Conservation (phyloP, 78 protist genomes). For the Dictyostelium capitatum region DNA sequence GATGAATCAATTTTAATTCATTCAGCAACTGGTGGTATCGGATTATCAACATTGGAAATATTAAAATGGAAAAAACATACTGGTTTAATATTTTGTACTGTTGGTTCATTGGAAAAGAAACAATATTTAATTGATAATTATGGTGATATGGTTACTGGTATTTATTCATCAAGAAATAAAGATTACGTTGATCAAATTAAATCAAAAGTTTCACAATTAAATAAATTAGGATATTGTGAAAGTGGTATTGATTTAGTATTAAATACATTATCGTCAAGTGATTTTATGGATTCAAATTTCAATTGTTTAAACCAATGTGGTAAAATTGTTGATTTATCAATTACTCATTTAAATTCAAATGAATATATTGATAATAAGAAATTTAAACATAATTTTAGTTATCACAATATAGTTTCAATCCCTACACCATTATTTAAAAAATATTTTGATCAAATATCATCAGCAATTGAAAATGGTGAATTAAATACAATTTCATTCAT, state of each 20-base stretch:
- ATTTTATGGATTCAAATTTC: constrained; percentile 35
- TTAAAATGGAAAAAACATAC: constrained; percentile 34
- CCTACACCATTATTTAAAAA: not conserved
- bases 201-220: not conserved
- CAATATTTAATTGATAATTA: constrained; percentile 8
- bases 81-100: not conserved
- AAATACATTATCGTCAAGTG: constrained; percentile 64
- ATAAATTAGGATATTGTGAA: not conserved
- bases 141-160: not conserved
- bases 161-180: not conserved
- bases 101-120: constrained; percentile 35
- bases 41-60: constrained; percentile 13
- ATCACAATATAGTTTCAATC: not conserved
- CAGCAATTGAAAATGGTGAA: not conserved
- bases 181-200: not conserved
- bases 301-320: constrained; percentile 26
- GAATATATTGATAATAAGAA: not conserved
- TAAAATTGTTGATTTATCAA: constrained; percentile 68
- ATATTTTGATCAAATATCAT: not conserved
- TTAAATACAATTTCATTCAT: not conserved
- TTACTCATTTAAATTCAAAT: not conserved
- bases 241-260: constrained; percentile 83
- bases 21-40: constrained; percentile 66
- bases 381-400: constrained; percentile 3
- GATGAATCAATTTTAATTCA: constrained; percentile 53